A percentile compares a stretch with the other conserved stretches of the same genome.
These are phyloP conservation scores for Penicillium herquei DNA, from an alignment of 495 filamentous ascomycete species.

Conservation along the genomic window DNA sequence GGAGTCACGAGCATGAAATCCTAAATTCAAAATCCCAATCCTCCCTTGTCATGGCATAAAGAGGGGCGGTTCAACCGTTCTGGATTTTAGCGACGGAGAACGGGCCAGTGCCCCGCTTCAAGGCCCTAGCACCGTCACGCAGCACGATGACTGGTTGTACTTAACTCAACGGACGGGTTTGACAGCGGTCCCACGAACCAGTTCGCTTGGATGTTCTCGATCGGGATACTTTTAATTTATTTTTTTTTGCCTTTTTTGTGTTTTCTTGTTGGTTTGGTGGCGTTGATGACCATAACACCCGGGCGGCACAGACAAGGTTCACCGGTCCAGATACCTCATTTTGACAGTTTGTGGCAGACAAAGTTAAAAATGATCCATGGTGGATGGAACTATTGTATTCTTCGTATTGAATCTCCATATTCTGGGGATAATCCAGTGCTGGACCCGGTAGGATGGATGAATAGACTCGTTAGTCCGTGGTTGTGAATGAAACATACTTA, in stretches of 20 bases:
- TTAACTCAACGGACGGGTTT: constrained; percentile 11
- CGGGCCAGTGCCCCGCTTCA: constrained; percentile 13
- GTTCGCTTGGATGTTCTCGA: constrained; percentile 6
- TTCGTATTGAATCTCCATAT: too few species aligned
- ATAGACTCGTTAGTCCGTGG: neutral
- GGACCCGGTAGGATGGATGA: too few species aligned
- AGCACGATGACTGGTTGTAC: constrained; percentile 9
- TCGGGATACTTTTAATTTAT: neutral
- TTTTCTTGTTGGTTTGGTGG: neutral
- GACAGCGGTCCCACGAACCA: constrained; percentile 22
- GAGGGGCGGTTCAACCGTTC: constrained; percentile 8
- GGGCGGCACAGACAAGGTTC: constrained; percentile 1
- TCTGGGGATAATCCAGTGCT: too few species aligned
- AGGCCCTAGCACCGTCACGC: constrained; percentile 6
- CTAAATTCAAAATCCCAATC: too few species aligned
- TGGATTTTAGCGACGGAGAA: constrained; percentile 13
- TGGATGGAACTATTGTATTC: too few species aligned
- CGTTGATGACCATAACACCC: neutral
- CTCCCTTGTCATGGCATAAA: neutral
- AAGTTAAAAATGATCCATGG: neutral
- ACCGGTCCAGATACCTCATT: constrained; percentile 3
- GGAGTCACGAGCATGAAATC: too few species aligned
- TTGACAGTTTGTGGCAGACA: neutral
- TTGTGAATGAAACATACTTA: too few species aligned
- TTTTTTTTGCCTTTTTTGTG: neutral